phyloP scores from a whole-genome alignment of 2,329 filamentous ascomycete species.

The Rhexocercosporidium sp. region DNA sequence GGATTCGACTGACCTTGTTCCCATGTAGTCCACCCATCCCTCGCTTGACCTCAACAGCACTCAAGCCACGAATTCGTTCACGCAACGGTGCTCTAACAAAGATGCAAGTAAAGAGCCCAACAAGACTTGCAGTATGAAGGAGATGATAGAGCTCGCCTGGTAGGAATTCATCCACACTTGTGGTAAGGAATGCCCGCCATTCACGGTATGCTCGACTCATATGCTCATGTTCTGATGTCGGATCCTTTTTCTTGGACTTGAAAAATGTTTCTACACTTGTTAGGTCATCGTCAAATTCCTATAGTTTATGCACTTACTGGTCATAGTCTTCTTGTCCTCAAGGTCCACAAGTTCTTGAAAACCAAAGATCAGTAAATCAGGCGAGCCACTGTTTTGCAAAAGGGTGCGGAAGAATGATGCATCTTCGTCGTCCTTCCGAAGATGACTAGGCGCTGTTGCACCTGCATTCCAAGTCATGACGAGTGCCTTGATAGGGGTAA shows the following conservation, averaged over 20 bases:
- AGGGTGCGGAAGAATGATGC: conserved; percentile 81
- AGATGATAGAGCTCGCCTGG: conserved; percentile 82
- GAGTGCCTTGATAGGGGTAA: conserved; percentile 78
- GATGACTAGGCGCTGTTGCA: conserved; percentile 85
- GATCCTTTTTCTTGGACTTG: conserved; percentile 85
- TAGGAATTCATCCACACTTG: conserved; percentile 83
- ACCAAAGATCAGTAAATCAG: conserved; percentile 92
- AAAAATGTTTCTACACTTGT: conserved; percentile 72
- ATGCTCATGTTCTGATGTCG: conserved; percentile 74
- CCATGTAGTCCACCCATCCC: conserved; percentile 95
- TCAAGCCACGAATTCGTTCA: conserved; percentile 76
- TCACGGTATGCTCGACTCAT: conserved; percentile 98
- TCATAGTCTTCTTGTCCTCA: conserved; percentile 95
- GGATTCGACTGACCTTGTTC: conserved; percentile 68
- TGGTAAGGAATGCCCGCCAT: conserved; percentile 89
- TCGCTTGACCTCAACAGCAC: conserved; percentile 85
- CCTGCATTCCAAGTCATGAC: conserved; percentile 98
- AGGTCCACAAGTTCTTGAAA: conserved; percentile 99
- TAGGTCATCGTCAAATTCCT: conserved; percentile 39
- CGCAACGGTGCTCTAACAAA: conserved; percentile 86
- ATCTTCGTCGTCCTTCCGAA: conserved; percentile 65
- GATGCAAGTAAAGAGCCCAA: conserved; percentile 94
- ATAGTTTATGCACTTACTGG: conserved; percentile 58
- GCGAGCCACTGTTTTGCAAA: conserved; percentile 75
- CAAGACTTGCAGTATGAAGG: conserved; percentile 86